Evolutionary conservation across 306 rosid species (phyloP).

Genomic region (Hippophae rhamnoides): DNA sequence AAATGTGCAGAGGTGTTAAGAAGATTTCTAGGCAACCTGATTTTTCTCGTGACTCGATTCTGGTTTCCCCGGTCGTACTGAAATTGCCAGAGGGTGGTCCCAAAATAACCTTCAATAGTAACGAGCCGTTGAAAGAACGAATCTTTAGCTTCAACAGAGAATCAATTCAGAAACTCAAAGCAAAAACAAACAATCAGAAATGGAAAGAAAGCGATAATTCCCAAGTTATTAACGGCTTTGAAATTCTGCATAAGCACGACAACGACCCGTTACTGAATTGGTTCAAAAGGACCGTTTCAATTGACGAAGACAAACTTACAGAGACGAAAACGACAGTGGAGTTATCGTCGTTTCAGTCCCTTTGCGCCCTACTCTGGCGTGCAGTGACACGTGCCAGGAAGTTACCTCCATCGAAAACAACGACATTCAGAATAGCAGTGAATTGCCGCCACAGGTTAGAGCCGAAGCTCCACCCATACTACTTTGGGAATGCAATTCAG

Average conservation of each 20-base stretch:
- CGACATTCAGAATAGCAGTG: slow-evolving; percentile 89
- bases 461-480: slow-evolving; percentile 52
- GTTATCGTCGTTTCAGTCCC: slow-evolving; percentile 76
- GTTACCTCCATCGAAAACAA: slow-evolving; percentile 32
- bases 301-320: no score
- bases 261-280: slow-evolving; percentile 31
- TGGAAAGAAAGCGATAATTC: slow-evolving; percentile 5
- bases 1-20: slow-evolving; percentile 24
- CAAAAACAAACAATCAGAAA: slow-evolving; percentile 27
- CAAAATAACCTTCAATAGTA: slow-evolving; percentile 44
- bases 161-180: slow-evolving; percentile 51
- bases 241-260: slow-evolving; percentile 40
- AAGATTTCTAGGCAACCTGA: slow-evolving; percentile 39
- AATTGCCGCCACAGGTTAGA: slow-evolving; percentile 59
- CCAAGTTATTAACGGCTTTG: slow-evolving; percentile 13
- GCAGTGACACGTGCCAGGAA: slow-evolving; percentile 81
- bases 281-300: slow-evolving; percentile 22
- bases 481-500: slow-evolving; percentile 91
- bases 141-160: slow-evolving; percentile 74
- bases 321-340: slow-evolving; percentile 14
- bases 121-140: slow-evolving; percentile 49
- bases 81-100: slow-evolving; percentile 62
- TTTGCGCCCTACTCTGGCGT: slow-evolving; percentile 72
- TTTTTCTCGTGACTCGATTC: slow-evolving; percentile 39
- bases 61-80: slow-evolving; percentile 56